Evolutionary conservation across 192 early-diverging fungal species (phyloP), one percentile per base, ranked within the genome.

Genomic region (Diversispora eburnea): DNA sequence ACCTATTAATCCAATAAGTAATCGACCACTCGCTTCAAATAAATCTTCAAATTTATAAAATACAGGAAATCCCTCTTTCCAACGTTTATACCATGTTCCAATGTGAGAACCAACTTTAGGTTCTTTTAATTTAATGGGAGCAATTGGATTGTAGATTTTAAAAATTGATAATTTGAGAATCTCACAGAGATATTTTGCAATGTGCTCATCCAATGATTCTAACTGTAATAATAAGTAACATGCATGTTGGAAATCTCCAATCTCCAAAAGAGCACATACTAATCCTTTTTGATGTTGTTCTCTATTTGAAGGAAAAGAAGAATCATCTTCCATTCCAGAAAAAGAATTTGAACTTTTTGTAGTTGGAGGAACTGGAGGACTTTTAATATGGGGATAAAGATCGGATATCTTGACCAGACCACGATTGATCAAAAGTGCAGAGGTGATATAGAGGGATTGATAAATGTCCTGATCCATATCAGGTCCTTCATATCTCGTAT

Each of bases 151-250:
- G 75, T 93, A 88, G 4, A 84, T 74, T 52, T 84, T 83, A 15
- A 88, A 78, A 51, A 94, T 66, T 39, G 89, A 80, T 8, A 81
- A 79, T 64, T 84, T 81, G 48, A 90, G 68, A 3, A 88, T 61
- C 8, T 91, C 87, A 56, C 80, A 88, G 12, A 94, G 77, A 57
- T 84, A 72, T 20, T 88, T 82, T 4, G 82, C 84, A 19, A 92
- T 78, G 5, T 86, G 88, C 1, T 89, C 86, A 15, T 90, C 76
- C 19, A 86, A 75, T 12, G 82, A 77, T 22, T 78, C 86, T 8
- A 83, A 77, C 17, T 85, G 77, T 3, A 82, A 75, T 5, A 94
- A 56, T 8, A 92, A 78, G 13, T 81, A 61, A 19, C 83, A 59
- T 12, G 86, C 86, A 47, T 86, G 75, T 2, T 75, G 67, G 1